phyloP scores from a whole-genome alignment of 495 filamentous ascomycete genomes.

The Penicillium salamii region DNA sequence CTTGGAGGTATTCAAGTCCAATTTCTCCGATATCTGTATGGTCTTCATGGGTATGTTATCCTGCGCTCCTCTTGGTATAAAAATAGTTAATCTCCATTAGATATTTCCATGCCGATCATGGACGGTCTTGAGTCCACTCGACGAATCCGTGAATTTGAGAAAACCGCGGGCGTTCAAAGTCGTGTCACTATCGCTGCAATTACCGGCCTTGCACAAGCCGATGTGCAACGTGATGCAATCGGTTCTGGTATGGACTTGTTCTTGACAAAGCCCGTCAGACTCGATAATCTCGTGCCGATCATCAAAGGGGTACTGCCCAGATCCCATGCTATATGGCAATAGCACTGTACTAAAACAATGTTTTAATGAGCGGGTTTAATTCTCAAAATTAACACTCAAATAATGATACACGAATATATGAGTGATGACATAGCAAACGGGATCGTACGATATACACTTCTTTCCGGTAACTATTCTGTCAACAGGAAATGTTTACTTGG shows the following conservation, averaged over 20 bases:
- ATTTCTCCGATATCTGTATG: slow-evolving; percentile 34
- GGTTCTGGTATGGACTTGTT: slow-evolving; percentile 37
- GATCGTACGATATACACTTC: too few species aligned
- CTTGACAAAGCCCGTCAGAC: slow-evolving; percentile 32
- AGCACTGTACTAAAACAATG: too few species aligned
- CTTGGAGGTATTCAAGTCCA: slow-evolving; percentile 38
- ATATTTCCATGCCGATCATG: slow-evolving; percentile 61
- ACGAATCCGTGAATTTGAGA: slow-evolving; percentile 47
- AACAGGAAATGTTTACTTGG: too few species aligned
- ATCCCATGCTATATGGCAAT: slow-evolving; percentile 1
- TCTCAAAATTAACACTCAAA: too few species aligned
- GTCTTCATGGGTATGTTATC: slow-evolving; percentile 46
- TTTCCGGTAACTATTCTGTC: too few species aligned
- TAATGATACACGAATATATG: too few species aligned
- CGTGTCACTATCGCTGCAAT: slow-evolving; percentile 27
- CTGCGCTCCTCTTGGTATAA: neutral
- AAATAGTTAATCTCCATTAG: slow-evolving; percentile 8
- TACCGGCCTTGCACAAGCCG: slow-evolving; percentile 31
- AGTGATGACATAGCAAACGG: too few species aligned
- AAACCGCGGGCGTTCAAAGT: neutral
- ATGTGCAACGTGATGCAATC: slow-evolving; percentile 27
- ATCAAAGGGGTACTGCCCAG: slow-evolving; percentile 11
- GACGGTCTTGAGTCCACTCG: slow-evolving; percentile 50
- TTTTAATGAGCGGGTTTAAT: too few species aligned
- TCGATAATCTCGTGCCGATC: slow-evolving; percentile 11